Base-by-base conservation (phyloP, 306 rosid species). In the Canavalia gladiata region DNA sequence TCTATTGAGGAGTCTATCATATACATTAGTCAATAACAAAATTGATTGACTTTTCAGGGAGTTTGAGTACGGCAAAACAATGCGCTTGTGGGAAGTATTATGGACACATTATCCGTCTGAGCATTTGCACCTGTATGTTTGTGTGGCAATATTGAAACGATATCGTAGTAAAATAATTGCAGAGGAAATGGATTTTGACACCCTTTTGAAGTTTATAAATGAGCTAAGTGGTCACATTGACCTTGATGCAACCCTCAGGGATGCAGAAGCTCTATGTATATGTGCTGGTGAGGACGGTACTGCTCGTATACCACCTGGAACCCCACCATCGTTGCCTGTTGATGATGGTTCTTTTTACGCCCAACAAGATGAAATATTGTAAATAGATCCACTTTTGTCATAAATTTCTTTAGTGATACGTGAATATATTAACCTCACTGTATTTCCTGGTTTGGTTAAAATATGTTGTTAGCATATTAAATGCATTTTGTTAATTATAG, bases 181-280 rank as follows among this genome's bases (percentile, higher is more conserved):
- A 69, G 98, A 94, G 86, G 92, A 76, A 86, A 96, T 96, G 99
- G 99, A 96, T 88, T 96, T 96, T 2, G 99, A 96, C 89, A 86
- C 92, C 42, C 98, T 96, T 50, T 81, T 96, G 97, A 94, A 93
- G 86, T 96, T 96, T 83, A 92, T 96, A 45, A 96, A 96, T 71
- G 99, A 96, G 74, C 81, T 96, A 76, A 94, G 92, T 57, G 97
- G 99, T 69, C 98, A 82, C 47, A 90, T 96, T 73, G 89, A 96
- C 74, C 91, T 96, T 33, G 98, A 96, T 75, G 68, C 92, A 8
- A 79, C 81, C 66, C 85, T 96, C 56, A 94, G 97, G 78, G 99
- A 94, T 81, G 97, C 98, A 8, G 99, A 96, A 86, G 98, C 97
- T 80, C 74, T 96, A 54, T 92, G 94, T 83, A 83, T 85, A 50